Percentiles rank a stretch among this genome's conserved stretches.
Evolutionary conservation across 495 filamentous ascomycete species (phyloP).

Genomic region (Delitschia confertaspora): DNA sequence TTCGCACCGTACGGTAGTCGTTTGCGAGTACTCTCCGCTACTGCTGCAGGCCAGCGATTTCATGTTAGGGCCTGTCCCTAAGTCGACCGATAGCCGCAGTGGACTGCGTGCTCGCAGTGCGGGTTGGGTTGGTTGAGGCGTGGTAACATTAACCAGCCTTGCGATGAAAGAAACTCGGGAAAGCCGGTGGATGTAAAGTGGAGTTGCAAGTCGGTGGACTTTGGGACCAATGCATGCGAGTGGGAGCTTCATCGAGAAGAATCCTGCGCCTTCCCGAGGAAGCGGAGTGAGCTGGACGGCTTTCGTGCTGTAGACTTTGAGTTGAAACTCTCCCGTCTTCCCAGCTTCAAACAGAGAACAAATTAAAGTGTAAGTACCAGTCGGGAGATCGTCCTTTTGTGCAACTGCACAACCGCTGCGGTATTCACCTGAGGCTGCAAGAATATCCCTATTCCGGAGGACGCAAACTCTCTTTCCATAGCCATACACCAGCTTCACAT

Average conservation of each 20-base stretch:
- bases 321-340: slow-evolving; percentile 62
- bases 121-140: slow-evolving; percentile 18
- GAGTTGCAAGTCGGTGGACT: slow-evolving; percentile 27
- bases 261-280: slow-evolving; percentile 58
- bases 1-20: slow-evolving; percentile 53
- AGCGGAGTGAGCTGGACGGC: slow-evolving; percentile 47
- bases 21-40: slow-evolving; percentile 60
- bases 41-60: slow-evolving; percentile 46
- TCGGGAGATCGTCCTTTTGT: slow-evolving; percentile 46
- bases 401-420: slow-evolving; percentile 65
- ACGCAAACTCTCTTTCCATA: slow-evolving; percentile 57
- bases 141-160: slow-evolving; percentile 24
- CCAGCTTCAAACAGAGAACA: slow-evolving; percentile 78
- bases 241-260: slow-evolving; percentile 35
- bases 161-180: slow-evolving; percentile 12
- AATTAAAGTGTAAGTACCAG: slow-evolving; percentile 76
- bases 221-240: slow-evolving; percentile 24
- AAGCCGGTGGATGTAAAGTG: slow-evolving; percentile 24
- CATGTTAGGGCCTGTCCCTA: slow-evolving; percentile 59
- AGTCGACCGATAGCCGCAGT: slow-evolving; percentile 55
- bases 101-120: slow-evolving; percentile 43
- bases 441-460: slow-evolving; percentile 65
- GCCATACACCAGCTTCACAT: slow-evolving; percentile 75
- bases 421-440: slow-evolving; percentile 76
- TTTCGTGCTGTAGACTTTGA: slow-evolving; percentile 57